These are phyloP conservation scores for Eucalyptus shirleyi DNA, from an alignment of 345 rosid species.

Conservation along the genomic window DNA sequence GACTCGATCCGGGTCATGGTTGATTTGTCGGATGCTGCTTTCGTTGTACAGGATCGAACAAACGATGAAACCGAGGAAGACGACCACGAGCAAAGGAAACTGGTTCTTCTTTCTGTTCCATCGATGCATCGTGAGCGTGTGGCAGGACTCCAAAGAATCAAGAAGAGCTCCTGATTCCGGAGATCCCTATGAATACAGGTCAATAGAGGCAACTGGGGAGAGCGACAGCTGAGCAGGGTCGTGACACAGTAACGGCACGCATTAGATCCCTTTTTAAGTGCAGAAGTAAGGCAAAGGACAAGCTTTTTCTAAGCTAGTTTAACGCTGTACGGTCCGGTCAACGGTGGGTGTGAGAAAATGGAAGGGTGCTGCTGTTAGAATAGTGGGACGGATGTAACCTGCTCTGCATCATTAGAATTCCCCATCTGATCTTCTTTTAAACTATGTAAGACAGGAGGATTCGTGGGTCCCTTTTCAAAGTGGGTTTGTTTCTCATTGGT, in stretches of 20 bases:
- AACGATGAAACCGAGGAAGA: slow-evolving; percentile 28
- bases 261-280: background rate
- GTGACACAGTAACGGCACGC: background rate
- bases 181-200: background rate
- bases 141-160: background rate
- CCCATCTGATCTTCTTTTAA: background rate
- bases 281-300: background rate
- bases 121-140: slow-evolving; percentile 33
- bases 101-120: slow-evolving; percentile 68
- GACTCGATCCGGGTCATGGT: slow-evolving; percentile 14
- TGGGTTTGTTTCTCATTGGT: background rate
- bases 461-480: background rate
- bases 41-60: slow-evolving; percentile 47
- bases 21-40: slow-evolving; percentile 42
- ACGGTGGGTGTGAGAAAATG: background rate
- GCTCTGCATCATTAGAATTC: background rate
- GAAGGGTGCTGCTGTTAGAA: background rate
- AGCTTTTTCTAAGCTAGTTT: background rate
- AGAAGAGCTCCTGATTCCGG: background rate
- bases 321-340: background rate
- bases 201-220: background rate
- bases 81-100: slow-evolving; percentile 33
- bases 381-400: background rate
- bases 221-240: background rate
- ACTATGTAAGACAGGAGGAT: background rate